Base-by-base conservation (phyloP, 352 stramenopile species). In the Phytophthora brassicae region DNA sequence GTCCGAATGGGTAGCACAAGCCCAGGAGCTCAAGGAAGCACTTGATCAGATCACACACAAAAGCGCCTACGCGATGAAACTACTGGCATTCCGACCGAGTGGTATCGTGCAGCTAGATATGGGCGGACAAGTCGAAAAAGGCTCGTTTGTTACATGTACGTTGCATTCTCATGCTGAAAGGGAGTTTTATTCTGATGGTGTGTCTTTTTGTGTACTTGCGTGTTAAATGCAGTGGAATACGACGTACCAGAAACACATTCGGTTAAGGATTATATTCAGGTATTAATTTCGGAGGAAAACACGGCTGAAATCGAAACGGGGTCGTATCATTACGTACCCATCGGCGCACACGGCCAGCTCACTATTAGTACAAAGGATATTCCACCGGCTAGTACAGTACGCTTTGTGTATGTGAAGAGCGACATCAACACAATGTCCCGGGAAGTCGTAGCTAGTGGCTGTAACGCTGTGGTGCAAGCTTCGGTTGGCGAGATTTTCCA, bases 401-500 rank as follows among this genome's bases (percentile, higher is more conserved):
- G 83, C 6, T 95, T 93, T 31, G 84, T 95, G 20, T 95, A 95
- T 68, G 77, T 95, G 22, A 92, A 95, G 51, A 85, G 79, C 50
- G 86, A 95, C 51, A 93, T 95, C 70, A 95, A 95, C 64, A 87
- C 78, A 23, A 92, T 95, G 54, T 88, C 81, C 4, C 69, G 86
- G 22, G 64, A 89, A 26, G 86, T 95, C n/a, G 81, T 95, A 1
- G 86, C 86, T 6, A 95, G 86, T 51, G 86, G 86, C 26, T 95
- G 86, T 66, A 95, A 92, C 50, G 86, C 86, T 5, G 75, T 92
- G 8, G 82, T 95, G 6, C 84, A 95, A 54, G 77, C 82, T 14
- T 93, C 83, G 2, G 84, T 95, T 20, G 84, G 84, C 6, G 86
- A 95, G 66, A 92, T 95, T 26, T 93, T 95, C 66, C 86, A 95